phyloP scores from a whole-genome alignment of 306 rosid genomes.

The Prunus persica region Prunus_persica_NCBIv2 NC_034009.1:32069001-32069500 shows the following conservation, averaged over 20 bases:
- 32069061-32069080: conserved; percentile 98
- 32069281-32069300: not conserved
- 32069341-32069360: conserved; percentile 80
- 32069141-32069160: conserved; percentile 90
- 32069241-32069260: not conserved
- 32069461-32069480: conserved; percentile 51
- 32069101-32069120: conserved; percentile 83
- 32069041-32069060: conserved; percentile 90
- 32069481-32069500: conserved; percentile 26
- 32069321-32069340: conserved; percentile 95
- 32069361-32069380: conserved; percentile 97
- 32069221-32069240: not conserved
- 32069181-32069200: not conserved
- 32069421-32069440: conserved; percentile 78
- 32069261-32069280: not conserved
- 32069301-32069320: not conserved
- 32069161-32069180: conserved; percentile 57
- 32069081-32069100: conserved; percentile 94
- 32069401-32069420: conserved; percentile 86
- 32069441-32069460: conserved; percentile 74
- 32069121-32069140: conserved; percentile 89
- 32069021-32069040: conserved; percentile 96
- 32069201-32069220: not conserved
- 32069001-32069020: conserved; percentile 91
- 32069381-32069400: conserved; percentile 99